Evolutionary conservation across 805 yeast species (phyloP), one percentile per base, ranked within the genome.

Genomic region (Vanderwaltozyma polyspora): DNA sequence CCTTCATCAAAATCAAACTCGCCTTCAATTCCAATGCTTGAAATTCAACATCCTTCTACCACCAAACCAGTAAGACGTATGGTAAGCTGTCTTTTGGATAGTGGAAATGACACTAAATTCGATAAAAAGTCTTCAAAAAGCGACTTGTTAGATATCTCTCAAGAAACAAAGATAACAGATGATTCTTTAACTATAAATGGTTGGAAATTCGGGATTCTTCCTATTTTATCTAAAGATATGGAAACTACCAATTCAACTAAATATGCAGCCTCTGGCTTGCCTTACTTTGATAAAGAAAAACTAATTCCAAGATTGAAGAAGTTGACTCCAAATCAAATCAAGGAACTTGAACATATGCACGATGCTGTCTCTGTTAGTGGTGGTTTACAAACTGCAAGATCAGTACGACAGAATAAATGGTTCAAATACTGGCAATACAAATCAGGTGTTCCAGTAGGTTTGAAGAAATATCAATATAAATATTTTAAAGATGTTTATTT

Each of bases 271-370:
- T 64, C 53, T 43, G 76, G 76, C 0, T 46, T 71, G 23, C 73
- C 74, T 0, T 59, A 55, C 25, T 70, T 62, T 42, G 51, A 60
- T 19, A 54, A 50, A 24, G 45, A 40, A 28, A 48, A 14, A 32
- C 52, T 34, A 31, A 43, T 35, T 39, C 48, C 37, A 47, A 62
- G 58, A 45, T 57, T 36, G 39, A 51, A 34, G 35, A 35, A 32
- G 50, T 54, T 50, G 47, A 52, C 56, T 28, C 54, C 51, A 47
- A 62, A 41, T 54, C 45, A 63, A 21, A 52, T 71, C 16, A 64
- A 56, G 36, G 72, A 68, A 40, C 47, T 70, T 23, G 76, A 71
- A 41, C 66, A 67, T 41, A 41, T 62, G 6, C 77, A 72, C 39
- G 72, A 72, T 28, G 55, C 66, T 7, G 68, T 70, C 19, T 64